Conservation (phyloP, 2,329 filamentous ascomycete species). For the Pseudogymnoascus sp. region DNA sequence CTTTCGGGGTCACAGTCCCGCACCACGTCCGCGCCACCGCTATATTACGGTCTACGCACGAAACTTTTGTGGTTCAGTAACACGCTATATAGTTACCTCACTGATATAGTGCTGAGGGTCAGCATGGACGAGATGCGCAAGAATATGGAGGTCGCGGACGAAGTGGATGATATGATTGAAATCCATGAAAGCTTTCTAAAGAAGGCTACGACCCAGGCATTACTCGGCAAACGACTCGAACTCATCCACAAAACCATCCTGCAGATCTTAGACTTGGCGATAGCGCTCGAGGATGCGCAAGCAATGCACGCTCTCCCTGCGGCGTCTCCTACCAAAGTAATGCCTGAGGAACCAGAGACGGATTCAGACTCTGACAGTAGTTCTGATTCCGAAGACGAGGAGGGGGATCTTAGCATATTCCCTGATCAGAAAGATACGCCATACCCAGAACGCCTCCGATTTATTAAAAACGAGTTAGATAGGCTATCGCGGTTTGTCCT, state of each 20-base stretch:
- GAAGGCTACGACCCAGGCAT: conserved; percentile 57
- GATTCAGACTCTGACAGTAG: conserved; percentile 26
- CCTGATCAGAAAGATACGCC: conserved; percentile 28
- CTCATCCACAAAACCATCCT: conserved; percentile 67
- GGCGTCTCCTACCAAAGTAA: conserved; percentile 16
- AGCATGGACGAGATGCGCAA: conserved; percentile 49
- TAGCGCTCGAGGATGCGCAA: conserved; percentile 59
- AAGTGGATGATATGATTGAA: conserved; percentile 74
- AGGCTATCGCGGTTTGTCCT: conserved; percentile 61
- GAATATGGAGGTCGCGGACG: conserved; percentile 53
- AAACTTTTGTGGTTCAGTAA: conserved; percentile 72
- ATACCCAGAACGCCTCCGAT: conserved; percentile 46
- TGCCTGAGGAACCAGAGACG: conserved; percentile 23
- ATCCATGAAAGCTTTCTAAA: conserved; percentile 59
- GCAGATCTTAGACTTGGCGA: conserved; percentile 67
- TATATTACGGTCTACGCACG: conserved; percentile 56
- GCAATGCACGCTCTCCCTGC: conserved; percentile 24
- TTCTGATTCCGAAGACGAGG: conserved; percentile 13
- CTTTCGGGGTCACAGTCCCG: conserved; percentile 50
- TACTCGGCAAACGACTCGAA: conserved; percentile 60
- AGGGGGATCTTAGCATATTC: conserved; percentile 24
- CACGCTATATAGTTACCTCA: conserved; percentile 67
- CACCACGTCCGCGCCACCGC: conserved; percentile 36
- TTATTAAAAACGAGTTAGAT: conserved; percentile 56
- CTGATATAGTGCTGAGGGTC: conserved; percentile 61